Evolutionary conservation across 225 moss, liverwort and hornwort genomes (phyloP).

Genomic region (Ulota crispa): DNA sequence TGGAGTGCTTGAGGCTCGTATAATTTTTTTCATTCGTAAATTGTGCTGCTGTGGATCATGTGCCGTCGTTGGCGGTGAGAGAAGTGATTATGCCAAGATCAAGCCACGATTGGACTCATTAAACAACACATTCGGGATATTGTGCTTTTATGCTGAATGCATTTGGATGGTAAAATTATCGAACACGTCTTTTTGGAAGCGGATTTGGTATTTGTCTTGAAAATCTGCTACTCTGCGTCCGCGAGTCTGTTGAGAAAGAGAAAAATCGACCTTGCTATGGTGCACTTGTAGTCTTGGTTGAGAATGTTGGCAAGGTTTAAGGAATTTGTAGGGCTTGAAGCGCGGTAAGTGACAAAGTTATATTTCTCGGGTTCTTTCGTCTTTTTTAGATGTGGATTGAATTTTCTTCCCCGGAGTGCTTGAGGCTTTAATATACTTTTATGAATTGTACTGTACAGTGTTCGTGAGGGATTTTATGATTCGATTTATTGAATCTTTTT

Average conservation of each 20-base stretch:
- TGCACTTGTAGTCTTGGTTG: not conserved
- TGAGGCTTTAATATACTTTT: not conserved
- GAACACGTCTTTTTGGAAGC: not conserved
- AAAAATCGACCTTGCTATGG: not conserved
- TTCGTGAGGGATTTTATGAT: not conserved
- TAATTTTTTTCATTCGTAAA: not conserved
- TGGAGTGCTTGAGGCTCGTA: not conserved
- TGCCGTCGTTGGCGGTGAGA: not conserved
- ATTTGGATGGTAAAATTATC: not conserved
- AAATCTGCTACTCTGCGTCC: not conserved
- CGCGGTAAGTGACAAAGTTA: not conserved
- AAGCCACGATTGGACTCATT: not conserved
- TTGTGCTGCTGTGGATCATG: too few relatives aligned
- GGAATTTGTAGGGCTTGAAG: not conserved
- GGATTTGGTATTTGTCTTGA: not conserved
- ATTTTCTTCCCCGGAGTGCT: not conserved
- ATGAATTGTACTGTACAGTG: not conserved
- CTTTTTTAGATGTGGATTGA: not conserved
- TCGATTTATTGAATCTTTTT: not conserved
- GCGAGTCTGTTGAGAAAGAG: not conserved
- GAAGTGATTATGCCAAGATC: not conserved
- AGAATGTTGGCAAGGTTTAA: not conserved
- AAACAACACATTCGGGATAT: not conserved
- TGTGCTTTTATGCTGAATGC: not conserved
- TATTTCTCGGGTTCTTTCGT: not conserved